Conservation (phyloP, 306 rosid species). For the Pachyrhizus erosus region DNA sequence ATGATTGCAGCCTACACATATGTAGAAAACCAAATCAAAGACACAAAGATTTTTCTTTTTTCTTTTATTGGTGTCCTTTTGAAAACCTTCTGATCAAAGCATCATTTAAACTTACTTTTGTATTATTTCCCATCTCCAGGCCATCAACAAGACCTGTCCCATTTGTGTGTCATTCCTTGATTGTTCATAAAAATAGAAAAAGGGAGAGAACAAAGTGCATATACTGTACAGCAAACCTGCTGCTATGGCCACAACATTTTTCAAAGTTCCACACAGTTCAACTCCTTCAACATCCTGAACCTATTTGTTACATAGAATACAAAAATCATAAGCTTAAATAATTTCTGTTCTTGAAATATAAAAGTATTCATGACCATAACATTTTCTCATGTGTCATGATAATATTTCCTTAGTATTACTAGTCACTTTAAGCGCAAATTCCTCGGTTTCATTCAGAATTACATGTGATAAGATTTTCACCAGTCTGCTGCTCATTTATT, state of each 20-base stretch:
- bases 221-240: constrained; percentile 66
- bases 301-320: constrained; percentile 51
- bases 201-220: constrained; percentile 23
- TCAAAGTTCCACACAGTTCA: constrained; percentile 94
- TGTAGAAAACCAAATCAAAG: constrained; percentile 35
- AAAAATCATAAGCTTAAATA: constrained; percentile 24
- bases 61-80: background rate
- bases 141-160: constrained; percentile 97
- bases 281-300: constrained; percentile 96
- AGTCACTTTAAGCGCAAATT: constrained; percentile 15
- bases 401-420: background rate
- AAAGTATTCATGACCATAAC: background rate
- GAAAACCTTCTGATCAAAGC: constrained; percentile 13
- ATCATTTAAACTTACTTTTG: constrained; percentile 67
- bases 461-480: background rate
- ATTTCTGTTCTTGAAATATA: background rate
- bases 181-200: constrained; percentile 30
- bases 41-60: background rate
- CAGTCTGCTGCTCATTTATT: background rate
- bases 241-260: constrained; percentile 94
- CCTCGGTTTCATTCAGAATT: constrained; percentile 1
- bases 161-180: constrained; percentile 40
- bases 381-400: background rate
- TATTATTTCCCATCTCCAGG: constrained; percentile 97
- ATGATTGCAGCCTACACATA: constrained; percentile 89